phyloP scores from a whole-genome alignment of 2,329 filamentous ascomycete species.

The Fusarium devonianum region DNA sequence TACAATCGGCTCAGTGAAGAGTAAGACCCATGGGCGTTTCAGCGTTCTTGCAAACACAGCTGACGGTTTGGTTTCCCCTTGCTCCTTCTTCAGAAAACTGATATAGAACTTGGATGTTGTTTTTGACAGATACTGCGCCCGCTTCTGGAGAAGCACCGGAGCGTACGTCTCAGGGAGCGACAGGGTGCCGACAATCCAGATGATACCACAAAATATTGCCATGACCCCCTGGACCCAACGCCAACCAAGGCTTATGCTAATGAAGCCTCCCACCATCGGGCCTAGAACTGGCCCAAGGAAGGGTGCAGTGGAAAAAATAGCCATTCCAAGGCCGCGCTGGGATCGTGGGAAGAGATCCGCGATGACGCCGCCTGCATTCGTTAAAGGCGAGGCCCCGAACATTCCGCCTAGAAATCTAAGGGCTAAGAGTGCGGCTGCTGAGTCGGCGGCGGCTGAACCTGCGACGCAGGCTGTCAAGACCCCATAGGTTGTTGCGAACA shows the following conservation, averaged over 20 bases:
- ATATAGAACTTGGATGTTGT: slow-evolving; percentile 63
- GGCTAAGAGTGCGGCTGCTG: slow-evolving; percentile 67
- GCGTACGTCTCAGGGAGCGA: slow-evolving; percentile 66
- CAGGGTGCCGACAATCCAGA: slow-evolving; percentile 63
- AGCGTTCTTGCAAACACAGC: slow-evolving; percentile 63
- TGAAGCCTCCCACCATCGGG: slow-evolving; percentile 69
- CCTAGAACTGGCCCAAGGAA: slow-evolving; percentile 67
- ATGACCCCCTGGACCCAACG: slow-evolving; percentile 69
- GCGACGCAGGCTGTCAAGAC: slow-evolving; percentile 68
- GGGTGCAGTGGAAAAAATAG: slow-evolving; percentile 67
- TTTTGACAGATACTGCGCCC: slow-evolving; percentile 58
- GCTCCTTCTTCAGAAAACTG: slow-evolving; percentile 55
- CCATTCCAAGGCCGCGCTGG: slow-evolving; percentile 64
- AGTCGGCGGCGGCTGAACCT: slow-evolving; percentile 63
- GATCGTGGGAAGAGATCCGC: slow-evolving; percentile 67
- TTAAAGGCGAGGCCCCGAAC: slow-evolving; percentile 68
- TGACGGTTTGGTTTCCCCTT: slow-evolving; percentile 51
- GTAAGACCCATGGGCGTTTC: slow-evolving; percentile 67
- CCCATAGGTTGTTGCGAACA: slow-evolving; percentile 66
- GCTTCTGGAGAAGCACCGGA: slow-evolving; percentile 61
- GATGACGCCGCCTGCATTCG: slow-evolving; percentile 68
- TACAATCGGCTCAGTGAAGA: slow-evolving; percentile 72
- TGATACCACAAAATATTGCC: slow-evolving; percentile 63
- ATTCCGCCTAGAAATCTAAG: slow-evolving; percentile 71
- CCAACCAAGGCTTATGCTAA: slow-evolving; percentile 67